phyloP scores from a whole-genome alignment of 805 yeast species.

The Candida stauntonica region DNA sequence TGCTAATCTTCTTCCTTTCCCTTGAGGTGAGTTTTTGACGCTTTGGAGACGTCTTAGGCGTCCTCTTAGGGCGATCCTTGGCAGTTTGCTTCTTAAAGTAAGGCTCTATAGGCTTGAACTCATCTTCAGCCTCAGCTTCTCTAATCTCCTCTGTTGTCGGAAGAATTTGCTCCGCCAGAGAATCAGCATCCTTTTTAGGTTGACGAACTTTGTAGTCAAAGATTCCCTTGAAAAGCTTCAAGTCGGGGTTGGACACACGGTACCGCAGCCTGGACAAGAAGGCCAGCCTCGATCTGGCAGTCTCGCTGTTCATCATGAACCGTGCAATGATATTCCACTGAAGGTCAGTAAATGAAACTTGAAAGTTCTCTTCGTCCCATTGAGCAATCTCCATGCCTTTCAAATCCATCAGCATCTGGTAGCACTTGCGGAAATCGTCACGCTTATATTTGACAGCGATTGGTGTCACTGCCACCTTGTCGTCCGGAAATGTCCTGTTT shows the following conservation, averaged over 20 bases:
- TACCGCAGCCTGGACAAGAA: conserved; percentile 5
- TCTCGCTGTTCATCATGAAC: not conserved
- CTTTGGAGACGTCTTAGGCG: conserved; percentile 2
- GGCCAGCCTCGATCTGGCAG: conserved; percentile 1
- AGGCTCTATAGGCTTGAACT: not conserved
- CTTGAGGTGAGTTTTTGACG: conserved; percentile 2
- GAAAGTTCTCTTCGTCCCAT: conserved; percentile 11
- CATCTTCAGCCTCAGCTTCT: conserved; percentile 1
- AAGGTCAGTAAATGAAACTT: conserved; percentile 2
- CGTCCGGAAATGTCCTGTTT: conserved; percentile 8
- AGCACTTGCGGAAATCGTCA: conserved; percentile 9
- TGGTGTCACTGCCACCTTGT: not conserved
- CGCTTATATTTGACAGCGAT: conserved; percentile 9
- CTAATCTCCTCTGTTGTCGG: conserved; percentile 6
- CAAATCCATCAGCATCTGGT: conserved; percentile 8
- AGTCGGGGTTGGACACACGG: conserved; percentile 8
- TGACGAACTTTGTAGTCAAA: conserved; percentile 3
- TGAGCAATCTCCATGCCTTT: conserved; percentile 7
- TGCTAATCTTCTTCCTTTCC: conserved; percentile 1
- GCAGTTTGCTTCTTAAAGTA: conserved; percentile 3
- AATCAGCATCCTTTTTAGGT: conserved; percentile 1
- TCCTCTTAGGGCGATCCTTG: not conserved
- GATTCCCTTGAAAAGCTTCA: conserved; percentile 10
- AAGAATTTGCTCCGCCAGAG: not conserved
- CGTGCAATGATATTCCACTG: conserved; percentile 12